Base-by-base conservation (phyloP, 2,329 filamentous ascomycete species). In the Cladosporium sp. region DNA sequence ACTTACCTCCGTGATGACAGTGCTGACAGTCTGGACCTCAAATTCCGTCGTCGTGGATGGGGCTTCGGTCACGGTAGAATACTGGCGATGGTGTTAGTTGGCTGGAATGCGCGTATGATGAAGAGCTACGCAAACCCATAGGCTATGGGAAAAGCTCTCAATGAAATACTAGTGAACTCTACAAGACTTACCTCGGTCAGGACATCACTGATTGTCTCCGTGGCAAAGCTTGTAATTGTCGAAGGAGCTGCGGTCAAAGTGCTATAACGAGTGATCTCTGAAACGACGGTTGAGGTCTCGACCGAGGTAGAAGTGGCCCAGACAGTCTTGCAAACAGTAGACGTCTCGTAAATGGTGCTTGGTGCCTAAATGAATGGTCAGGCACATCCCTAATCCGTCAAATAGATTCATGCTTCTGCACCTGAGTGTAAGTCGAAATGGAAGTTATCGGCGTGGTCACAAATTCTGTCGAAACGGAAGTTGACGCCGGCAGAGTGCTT, bases 391-490 rank as follows among this genome's bases (percentile, higher is more conserved):
- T 17, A 20, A 32, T 29, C 11, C 15, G 22, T 9, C 9, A 27
- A 27, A 34, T 2, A 1, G 4, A 1, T 4, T 7, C n/a, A 36
- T n/a, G 15, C 8, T 13, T n/a, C 2, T 17, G 18, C 34, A 41
- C 44, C 37, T 48, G 44, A 20, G 44, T 48, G 27, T 48, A 48
- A 7, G 27, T 48, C 2, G 44, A 48, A 7, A 48, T 37, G 20
- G 44, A 48, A 13, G 37, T 48, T 7, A 48, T n/a, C 11, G 37
- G 36, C 7, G 27, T 32, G 1, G 44, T 48, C 6, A 41, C 34
- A 27, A 32, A 40, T 15, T 36, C 11, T 9, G 44, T 48, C 9
- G 44, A 48, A 9, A 48, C 37, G 8, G 22, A 7, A 1, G 44
- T 48, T 11, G 36, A 17, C 7, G 37, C 37, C 2, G 44, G 24